These are phyloP conservation scores for Euphorbia celastroides DNA, from an alignment of 441 rosid species.

Conservation along the genomic window DNA sequence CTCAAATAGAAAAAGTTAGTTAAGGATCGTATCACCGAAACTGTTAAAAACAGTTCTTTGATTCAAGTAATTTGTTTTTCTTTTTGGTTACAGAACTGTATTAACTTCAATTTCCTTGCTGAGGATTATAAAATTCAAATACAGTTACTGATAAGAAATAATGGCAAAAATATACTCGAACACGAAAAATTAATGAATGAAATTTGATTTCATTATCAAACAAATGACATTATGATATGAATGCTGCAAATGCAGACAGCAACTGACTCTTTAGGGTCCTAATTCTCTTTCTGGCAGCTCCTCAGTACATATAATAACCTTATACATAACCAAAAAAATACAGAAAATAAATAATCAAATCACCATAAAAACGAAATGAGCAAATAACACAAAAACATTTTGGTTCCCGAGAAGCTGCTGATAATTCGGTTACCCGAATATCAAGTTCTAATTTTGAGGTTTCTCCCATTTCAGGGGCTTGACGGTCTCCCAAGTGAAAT, in stretches of 20 bases:
- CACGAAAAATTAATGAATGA: background rate
- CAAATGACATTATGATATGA: background rate
- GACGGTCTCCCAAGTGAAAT: slow-evolving; percentile 23
- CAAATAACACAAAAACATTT: background rate
- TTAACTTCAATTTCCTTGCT: too few relatives aligned
- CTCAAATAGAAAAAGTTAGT: too few relatives aligned
- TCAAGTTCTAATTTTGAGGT: slow-evolving; percentile 6
- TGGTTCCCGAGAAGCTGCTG: slow-evolving; percentile 6
- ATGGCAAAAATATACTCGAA: background rate
- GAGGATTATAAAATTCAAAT: too few relatives aligned
- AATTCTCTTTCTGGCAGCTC: slow-evolving; percentile 1
- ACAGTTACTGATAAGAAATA: background rate
- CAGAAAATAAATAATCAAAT: background rate
- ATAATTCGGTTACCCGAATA: background rate
- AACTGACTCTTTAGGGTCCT: background rate
- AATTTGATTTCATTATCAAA: slow-evolving; percentile 5
- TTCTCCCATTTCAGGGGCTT: slow-evolving; percentile 25
- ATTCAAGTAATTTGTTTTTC: too few relatives aligned
- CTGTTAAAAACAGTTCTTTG: too few relatives aligned
- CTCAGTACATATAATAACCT: slow-evolving; percentile 1
- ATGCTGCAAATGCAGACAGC: background rate
- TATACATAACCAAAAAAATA: slow-evolving; percentile 4
- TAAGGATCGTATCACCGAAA: too few relatives aligned
- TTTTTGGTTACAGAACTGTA: too few relatives aligned
- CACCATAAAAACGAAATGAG: background rate